Evolutionary conservation across 352 stramenopile genomes (phyloP).

Genomic region (Plasmopara halstedii): DNA sequence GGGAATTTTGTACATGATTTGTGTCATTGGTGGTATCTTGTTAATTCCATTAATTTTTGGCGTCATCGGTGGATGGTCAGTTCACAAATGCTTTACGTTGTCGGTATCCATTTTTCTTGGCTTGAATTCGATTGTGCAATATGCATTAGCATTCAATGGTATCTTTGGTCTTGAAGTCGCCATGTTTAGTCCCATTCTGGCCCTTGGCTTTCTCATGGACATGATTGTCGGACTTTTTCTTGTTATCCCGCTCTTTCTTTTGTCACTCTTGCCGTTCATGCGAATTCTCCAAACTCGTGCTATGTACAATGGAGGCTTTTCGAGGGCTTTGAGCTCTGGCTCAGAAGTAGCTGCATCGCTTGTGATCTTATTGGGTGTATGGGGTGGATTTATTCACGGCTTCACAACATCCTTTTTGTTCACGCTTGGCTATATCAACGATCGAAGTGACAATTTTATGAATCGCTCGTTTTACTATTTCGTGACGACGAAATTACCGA

Average conservation of each 20-base stretch:
- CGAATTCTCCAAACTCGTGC: conserved; percentile 79
- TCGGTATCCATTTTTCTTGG: conserved; percentile 59
- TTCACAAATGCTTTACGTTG: conserved; percentile 61
- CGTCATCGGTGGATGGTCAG: conserved; percentile 42
- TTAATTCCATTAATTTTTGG: conserved; percentile 51
- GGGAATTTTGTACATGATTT: conserved; percentile 68
- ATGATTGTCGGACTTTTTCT: conserved; percentile 76
- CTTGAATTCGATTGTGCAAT: conserved; percentile 68
- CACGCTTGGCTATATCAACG: conserved; percentile 69
- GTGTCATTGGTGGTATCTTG: conserved; percentile 50
- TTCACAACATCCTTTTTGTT: conserved; percentile 68
- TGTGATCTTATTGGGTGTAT: conserved; percentile 66
- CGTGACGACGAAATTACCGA: conserved; percentile 28
- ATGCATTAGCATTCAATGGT: conserved; percentile 59
- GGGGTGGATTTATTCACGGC: conserved; percentile 67
- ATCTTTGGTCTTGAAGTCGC: conserved; percentile 52
- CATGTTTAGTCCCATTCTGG: conserved; percentile 57
- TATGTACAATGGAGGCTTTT: conserved; percentile 85
- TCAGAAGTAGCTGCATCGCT: conserved; percentile 79
- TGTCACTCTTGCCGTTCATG: conserved; percentile 82
- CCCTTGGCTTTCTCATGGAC: conserved; percentile 82
- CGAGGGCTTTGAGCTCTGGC: conserved; percentile 59
- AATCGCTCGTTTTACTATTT: conserved; percentile 77
- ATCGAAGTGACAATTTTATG: conserved; percentile 57
- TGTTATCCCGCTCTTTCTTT: conserved; percentile 59